Conservation (phyloP, 179 eudicot genomes). For the Actinidia polygama region DNA sequence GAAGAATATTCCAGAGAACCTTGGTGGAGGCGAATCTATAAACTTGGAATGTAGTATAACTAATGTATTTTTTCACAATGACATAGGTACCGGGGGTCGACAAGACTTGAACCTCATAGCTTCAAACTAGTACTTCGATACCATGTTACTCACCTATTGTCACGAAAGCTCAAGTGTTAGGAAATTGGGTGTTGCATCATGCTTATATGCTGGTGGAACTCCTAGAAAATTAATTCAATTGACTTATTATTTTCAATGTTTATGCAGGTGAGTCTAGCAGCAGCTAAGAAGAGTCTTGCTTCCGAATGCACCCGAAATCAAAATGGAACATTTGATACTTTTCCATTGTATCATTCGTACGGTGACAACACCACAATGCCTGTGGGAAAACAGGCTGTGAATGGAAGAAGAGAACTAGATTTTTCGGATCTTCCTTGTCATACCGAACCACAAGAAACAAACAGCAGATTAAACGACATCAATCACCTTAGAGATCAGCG, state of each 20-base stretch:
- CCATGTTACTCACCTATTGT: neutral
- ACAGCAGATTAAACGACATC: neutral
- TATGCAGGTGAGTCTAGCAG: slow-evolving; percentile 70
- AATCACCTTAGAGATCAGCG: slow-evolving; percentile 5
- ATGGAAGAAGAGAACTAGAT: neutral
- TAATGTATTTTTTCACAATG: too few relatives aligned
- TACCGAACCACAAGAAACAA: neutral
- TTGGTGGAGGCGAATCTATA: too few relatives aligned
- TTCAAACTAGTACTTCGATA: neutral
- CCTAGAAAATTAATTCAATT: neutral
- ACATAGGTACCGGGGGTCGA: too few relatives aligned
- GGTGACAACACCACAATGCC: slow-evolving; percentile 22
- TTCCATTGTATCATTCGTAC: slow-evolving; percentile 36
- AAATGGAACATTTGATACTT: slow-evolving; percentile 44
- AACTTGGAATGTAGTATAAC: too few relatives aligned
- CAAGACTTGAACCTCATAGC: too few relatives aligned
- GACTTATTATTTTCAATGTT: neutral
- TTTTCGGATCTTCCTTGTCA: neutral
- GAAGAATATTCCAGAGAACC: too few relatives aligned
- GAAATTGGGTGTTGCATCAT: neutral
- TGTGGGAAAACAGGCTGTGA: neutral
- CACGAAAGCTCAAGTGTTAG: too few relatives aligned
- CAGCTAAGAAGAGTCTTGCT: slow-evolving; percentile 51
- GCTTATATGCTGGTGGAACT: neutral
- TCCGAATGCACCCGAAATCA: slow-evolving; percentile 44